Conservation (phyloP, 768 basidiomycete genomes). For the Agrocybe pediades region DNA sequence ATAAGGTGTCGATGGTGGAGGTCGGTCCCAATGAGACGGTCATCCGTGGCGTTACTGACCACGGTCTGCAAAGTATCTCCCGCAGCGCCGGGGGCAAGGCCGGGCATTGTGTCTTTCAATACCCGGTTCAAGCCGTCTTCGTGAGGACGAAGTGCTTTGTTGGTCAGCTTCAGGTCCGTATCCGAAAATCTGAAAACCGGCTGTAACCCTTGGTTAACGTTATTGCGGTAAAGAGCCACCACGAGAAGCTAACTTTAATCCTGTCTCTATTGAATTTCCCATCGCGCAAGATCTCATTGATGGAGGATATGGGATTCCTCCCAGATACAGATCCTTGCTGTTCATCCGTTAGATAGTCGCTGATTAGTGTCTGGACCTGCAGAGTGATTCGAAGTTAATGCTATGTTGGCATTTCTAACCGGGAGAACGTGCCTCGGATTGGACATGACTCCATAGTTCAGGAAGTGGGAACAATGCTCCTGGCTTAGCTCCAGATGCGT, state of each 20-base stretch:
- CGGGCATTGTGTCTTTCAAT: constrained; percentile 91
- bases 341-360: constrained; percentile 92
- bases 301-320: constrained; percentile 87
- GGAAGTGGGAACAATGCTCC: constrained; percentile 78
- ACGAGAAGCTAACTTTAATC: constrained; percentile 74
- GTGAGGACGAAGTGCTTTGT: constrained; percentile 67
- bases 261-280: constrained; percentile 79
- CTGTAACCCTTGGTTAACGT: constrained; percentile 37
- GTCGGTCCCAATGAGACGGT: constrained; percentile 69
- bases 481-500: constrained; percentile 76
- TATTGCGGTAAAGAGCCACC: not conserved
- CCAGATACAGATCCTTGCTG: constrained; percentile 77
- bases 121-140: constrained; percentile 86
- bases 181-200: constrained; percentile 90
- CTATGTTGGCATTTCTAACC: not conserved
- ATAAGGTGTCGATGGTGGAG: constrained; percentile 87
- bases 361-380: constrained; percentile 81
- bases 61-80: constrained; percentile 68
- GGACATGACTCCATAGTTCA: constrained; percentile 88
- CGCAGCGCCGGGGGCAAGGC: constrained; percentile 74
- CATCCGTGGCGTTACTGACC: constrained; percentile 64
- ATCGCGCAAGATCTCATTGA: constrained; percentile 91
- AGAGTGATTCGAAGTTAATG: constrained; percentile 3
- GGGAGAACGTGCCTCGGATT: constrained; percentile 71
- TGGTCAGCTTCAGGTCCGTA: constrained; percentile 75